Evolutionary conservation across 768 basidiomycete species (phyloP).

Genomic region (Phylloporus scabripes): DNA sequence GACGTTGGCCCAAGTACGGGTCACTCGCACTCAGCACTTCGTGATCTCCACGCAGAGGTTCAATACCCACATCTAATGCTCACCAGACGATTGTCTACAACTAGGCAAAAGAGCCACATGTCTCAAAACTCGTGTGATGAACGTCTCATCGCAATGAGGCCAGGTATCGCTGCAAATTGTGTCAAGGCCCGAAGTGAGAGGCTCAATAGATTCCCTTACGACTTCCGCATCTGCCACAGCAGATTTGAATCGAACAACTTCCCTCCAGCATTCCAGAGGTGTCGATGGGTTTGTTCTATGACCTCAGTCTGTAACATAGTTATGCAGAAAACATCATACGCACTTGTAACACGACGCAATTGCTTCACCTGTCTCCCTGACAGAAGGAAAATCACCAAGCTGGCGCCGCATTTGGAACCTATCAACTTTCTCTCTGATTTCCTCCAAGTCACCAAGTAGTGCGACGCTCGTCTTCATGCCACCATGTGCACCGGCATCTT

Average conservation of each 20-base stretch:
- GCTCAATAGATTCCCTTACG: constrained; percentile 35
- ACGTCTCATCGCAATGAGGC: constrained; percentile 45
- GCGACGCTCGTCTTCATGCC: constrained; percentile 53
- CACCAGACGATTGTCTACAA: no score
- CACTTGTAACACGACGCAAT: constrained; percentile 76
- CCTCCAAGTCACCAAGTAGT: constrained; percentile 70
- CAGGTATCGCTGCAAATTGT: constrained; percentile 50
- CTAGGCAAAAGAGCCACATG: no score
- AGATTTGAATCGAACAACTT: constrained; percentile 64
- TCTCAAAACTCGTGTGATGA: background rate
- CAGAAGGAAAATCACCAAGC: constrained; percentile 48
- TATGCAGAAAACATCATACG: background rate
- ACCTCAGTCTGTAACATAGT: background rate
- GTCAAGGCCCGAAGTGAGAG: constrained; percentile 9
- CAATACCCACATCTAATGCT: background rate
- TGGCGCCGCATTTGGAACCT: constrained; percentile 55
- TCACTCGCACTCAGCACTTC: background rate
- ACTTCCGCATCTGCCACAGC: constrained; percentile 66
- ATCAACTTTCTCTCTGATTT: constrained; percentile 67
- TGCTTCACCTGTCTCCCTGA: constrained; percentile 52
- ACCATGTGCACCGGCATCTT: constrained; percentile 36
- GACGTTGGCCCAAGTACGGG: background rate
- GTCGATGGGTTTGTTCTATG: constrained; percentile 39
- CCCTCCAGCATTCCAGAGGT: constrained; percentile 69
- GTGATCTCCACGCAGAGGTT: background rate